Evolutionary conservation across 2,329 filamentous ascomycete genomes (phyloP).

Genomic region (Hymenoscyphus fructigenus): DNA sequence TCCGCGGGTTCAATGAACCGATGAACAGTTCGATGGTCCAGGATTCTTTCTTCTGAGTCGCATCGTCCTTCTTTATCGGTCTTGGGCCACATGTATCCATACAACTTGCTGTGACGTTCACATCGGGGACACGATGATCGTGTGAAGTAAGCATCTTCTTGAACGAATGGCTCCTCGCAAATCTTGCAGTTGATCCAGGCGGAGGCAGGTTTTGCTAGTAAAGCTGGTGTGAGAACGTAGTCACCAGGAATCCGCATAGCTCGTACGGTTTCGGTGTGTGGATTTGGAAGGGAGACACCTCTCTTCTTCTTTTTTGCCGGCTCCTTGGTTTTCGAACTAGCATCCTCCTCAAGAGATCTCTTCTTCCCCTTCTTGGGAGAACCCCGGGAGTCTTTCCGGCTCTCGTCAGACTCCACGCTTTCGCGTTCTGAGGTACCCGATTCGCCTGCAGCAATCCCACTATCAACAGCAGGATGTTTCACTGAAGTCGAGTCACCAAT

Average conservation of each 20-base stretch:
- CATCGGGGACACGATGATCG: conserved; percentile 85
- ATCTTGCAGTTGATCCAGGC: conserved; percentile 89
- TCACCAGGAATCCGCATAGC: conserved; percentile 63
- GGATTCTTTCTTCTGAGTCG: conserved; percentile 65
- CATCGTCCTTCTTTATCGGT: conserved; percentile 75
- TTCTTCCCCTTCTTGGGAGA: conserved; percentile 6
- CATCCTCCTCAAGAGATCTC: conserved; percentile 7
- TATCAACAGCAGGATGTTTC: conserved; percentile 27
- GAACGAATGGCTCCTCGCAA: conserved; percentile 80
- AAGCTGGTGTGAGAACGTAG: conserved; percentile 76
- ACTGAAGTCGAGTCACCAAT: conserved; percentile 25
- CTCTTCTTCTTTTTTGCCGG: conserved; percentile 24
- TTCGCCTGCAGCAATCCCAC: conserved; percentile 14
- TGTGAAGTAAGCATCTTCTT: conserved; percentile 84
- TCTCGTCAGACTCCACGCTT: conserved; percentile 18
- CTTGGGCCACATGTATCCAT: conserved; percentile 95
- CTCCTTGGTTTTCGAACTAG: not conserved
- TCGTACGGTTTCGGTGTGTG: conserved; percentile 30
- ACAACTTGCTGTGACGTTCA: conserved; percentile 92
- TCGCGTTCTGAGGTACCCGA: conserved; percentile 26
- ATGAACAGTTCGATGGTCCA: conserved; percentile 86
- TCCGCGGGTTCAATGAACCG: conserved; percentile 75
- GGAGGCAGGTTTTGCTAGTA: conserved; percentile 72
- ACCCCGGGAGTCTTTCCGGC: not conserved
- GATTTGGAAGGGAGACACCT: conserved; percentile 16